A percentile compares a stretch with the other conserved stretches of the same genome.
Evolutionary conservation across 108 stramenopile genomes (phyloP).

Genomic region (Pseudonitzschia multiseries): DNA sequence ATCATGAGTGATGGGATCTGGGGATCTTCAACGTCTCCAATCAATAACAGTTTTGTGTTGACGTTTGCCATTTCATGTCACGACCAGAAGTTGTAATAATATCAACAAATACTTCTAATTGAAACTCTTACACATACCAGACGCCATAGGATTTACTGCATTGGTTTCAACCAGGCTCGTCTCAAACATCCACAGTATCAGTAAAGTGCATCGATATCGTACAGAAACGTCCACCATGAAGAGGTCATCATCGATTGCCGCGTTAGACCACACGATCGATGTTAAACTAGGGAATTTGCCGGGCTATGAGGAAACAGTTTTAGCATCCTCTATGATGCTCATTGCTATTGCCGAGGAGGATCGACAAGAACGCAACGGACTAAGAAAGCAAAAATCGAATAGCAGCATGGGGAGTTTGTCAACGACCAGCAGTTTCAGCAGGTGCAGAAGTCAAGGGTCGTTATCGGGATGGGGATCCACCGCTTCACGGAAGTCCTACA

Average conservation of each 20-base stretch:
- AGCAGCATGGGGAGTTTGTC: conserved; percentile 6
- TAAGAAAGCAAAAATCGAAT: neutral
- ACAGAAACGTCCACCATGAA: conserved; percentile 3
- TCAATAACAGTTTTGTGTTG: neutral
- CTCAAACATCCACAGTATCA: too few relatives aligned
- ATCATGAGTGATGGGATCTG: too few relatives aligned
- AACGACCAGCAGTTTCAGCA: neutral
- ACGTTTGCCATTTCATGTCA: neutral
- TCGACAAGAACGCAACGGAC: neutral
- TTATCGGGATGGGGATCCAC: conserved; percentile 21
- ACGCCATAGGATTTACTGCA: too few relatives aligned
- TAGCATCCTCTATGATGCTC: conserved; percentile 22
- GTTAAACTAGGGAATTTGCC: neutral
- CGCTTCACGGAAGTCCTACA: conserved; percentile 25
- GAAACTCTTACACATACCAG: too few relatives aligned
- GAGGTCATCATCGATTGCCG: conserved; percentile 14
- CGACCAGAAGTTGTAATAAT: too few relatives aligned
- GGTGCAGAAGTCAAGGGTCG: conserved; percentile 6
- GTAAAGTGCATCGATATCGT: neutral
- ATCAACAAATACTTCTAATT: too few relatives aligned
- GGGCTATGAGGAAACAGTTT: neutral
- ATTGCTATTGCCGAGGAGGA: conserved; percentile 18
- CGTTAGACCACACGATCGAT: conserved; percentile 8
- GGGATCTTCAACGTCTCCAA: too few relatives aligned
- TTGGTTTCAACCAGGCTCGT: too few relatives aligned